Evolutionary conservation across 2,329 filamentous ascomycete genomes (phyloP).

Genomic region (Fusarium nodosum): DNA sequence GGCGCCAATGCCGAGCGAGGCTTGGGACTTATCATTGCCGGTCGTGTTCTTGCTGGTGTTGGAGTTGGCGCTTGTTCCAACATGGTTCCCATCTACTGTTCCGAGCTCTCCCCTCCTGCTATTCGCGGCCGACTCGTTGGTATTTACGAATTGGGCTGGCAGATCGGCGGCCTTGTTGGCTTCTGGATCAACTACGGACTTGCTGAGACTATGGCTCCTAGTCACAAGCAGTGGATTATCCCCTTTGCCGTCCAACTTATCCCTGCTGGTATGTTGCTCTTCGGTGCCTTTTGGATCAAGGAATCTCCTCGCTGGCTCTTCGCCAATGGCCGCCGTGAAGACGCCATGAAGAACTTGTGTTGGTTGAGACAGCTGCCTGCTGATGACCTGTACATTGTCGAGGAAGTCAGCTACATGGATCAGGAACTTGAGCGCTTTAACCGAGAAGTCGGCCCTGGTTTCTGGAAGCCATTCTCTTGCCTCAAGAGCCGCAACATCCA

Average conservation of each 20-base stretch:
- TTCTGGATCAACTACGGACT: slow-evolving; percentile 77
- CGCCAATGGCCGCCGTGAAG: slow-evolving; percentile 69
- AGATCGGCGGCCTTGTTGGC: slow-evolving; percentile 73
- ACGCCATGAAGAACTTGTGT: slow-evolving; percentile 70
- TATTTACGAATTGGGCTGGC: slow-evolving; percentile 75
- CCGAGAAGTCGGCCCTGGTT: slow-evolving; percentile 75
- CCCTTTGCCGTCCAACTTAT: slow-evolving; percentile 77
- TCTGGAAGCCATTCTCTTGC: slow-evolving; percentile 78
- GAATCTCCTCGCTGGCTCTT: slow-evolving; percentile 80
- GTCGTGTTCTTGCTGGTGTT: slow-evolving; percentile 73
- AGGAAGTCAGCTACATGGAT: slow-evolving; percentile 80
- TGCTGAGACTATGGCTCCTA: slow-evolving; percentile 62
- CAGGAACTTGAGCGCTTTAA: slow-evolving; percentile 75
- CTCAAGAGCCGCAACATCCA: slow-evolving; percentile 69
- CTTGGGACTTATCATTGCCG: slow-evolving; percentile 72
- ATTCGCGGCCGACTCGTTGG: slow-evolving; percentile 75
- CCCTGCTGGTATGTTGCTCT: slow-evolving; percentile 71
- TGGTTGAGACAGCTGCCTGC: slow-evolving; percentile 72
- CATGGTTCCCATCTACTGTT: slow-evolving; percentile 73
- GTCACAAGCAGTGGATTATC: slow-evolving; percentile 65
- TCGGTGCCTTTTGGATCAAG: slow-evolving; percentile 69
- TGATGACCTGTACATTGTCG: slow-evolving; percentile 75
- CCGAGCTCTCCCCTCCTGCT: slow-evolving; percentile 71
- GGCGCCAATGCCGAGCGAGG: slow-evolving; percentile 72
- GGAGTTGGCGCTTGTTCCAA: slow-evolving; percentile 74